Base-by-base conservation (phyloP, 1,284 basidiomycete species). In the Ceratobasidium sp. region DNA sequence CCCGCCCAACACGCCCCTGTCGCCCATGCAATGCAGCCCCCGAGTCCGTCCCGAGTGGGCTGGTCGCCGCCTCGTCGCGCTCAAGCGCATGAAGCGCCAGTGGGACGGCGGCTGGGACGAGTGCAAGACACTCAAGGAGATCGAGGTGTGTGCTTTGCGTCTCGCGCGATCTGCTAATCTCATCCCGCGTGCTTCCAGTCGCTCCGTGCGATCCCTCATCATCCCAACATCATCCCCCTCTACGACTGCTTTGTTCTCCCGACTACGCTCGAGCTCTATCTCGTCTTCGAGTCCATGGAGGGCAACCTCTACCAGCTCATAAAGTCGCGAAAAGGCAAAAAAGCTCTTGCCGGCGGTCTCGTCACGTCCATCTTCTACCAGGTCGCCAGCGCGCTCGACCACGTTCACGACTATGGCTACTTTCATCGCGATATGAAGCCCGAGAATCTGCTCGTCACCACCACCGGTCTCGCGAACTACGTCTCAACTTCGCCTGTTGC, bases 361-460 rank as follows among this genome's bases (percentile, higher is more conserved):
- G 91, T 98, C 73, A 93, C 95, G 16, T 96, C 94, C 77, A 96
- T 98, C 79, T 98, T 98, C 81, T 89, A 89, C 73, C 98, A 99
- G 83, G 94, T 96, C 78, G 89, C 96, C 46, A 84, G 88, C 13
- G 98, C 98, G 41, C 87, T 99, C 44, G 86, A 95, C 79, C 98
- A 99, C 81, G 95, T 99, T 76, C 98, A 99, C 82, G 80, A 85
- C 18, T 86, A 91, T 59, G 97, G 97, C 73, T 99, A 98, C 82
- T 99, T 99, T 81, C 98, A 99, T 81, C 94, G 98, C 70, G 98
- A 99, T 82, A 97, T 99, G 95, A 99, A 99, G 82, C 98, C 98
- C 32, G 98, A 99, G 81, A 99, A 99, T 79, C 89, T 99, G n/a
- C 89, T 99, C 71, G 97, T 99, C 78, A 99, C 98, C n/a, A 99